Conservation (phyloP, 305 asterid species). For the Caryopteris hybrid region DNA sequence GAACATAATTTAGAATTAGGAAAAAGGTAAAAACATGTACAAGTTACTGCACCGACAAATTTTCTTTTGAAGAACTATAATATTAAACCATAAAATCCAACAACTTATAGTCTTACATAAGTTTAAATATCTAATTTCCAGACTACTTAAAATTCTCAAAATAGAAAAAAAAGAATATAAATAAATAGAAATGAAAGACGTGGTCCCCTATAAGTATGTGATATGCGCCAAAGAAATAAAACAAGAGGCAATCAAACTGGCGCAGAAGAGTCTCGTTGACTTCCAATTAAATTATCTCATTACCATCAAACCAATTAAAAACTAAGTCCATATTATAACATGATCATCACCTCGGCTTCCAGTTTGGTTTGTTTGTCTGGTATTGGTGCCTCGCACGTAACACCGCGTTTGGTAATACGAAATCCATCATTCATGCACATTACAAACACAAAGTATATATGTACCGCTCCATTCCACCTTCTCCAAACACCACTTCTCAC, state of each 20-base stretch:
- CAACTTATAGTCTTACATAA: no score
- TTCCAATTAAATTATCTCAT: not conserved
- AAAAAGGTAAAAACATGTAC: no score
- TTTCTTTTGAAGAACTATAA: no score
- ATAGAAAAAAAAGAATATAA: no score
- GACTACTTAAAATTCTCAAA: not conserved
- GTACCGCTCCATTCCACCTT: constrained; percentile 2
- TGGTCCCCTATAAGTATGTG: not conserved
- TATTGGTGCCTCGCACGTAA: constrained; percentile 43
- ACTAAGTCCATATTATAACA: not conserved
- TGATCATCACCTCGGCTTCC: constrained; percentile 21
- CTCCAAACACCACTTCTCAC: not conserved
- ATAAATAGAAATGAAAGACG: not conserved
- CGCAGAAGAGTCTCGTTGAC: no score
- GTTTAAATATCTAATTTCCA: no score
- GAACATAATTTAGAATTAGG: no score
- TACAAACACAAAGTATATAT: no score
- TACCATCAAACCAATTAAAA: not conserved
- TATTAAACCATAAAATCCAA: no score
- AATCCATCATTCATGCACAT: constrained; percentile 1
- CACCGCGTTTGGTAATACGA: not conserved
- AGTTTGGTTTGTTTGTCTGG: not conserved
- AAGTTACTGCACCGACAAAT: no score
- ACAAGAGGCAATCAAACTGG: not conserved
- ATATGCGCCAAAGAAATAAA: constrained; percentile 1